These are phyloP conservation scores for Chalara sp. DNA, from an alignment of 2,329 filamentous ascomycete species.

Conservation along the genomic window DNA sequence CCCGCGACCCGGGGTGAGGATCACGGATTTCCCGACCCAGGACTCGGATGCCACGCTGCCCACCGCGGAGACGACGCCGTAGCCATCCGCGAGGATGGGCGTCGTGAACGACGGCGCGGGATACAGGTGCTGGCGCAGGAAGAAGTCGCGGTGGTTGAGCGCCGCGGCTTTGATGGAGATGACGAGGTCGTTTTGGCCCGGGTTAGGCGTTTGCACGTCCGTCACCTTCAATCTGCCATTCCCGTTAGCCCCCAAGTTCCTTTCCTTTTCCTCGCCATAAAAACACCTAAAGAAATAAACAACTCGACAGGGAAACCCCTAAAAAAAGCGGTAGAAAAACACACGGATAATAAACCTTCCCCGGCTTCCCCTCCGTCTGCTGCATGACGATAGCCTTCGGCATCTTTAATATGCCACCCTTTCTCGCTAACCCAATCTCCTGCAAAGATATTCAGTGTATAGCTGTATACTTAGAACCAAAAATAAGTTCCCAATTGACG, in stretches of 20 bases:
- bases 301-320: too few relatives aligned
- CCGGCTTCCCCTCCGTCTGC: conserved; percentile 68
- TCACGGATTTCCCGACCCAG: conserved; percentile 59
- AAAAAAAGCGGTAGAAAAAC: conserved; percentile 41
- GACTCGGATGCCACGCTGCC: conserved; percentile 48
- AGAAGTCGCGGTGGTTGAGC: conserved; percentile 92
- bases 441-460: too few relatives aligned
- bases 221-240: conserved; percentile 43
- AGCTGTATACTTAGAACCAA: too few relatives aligned
- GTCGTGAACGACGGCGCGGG: conserved; percentile 73
- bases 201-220: conserved; percentile 54
- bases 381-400: conserved; percentile 37
- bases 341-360: conserved; percentile 85
- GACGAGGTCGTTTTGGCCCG: conserved; percentile 62
- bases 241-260: background rate
- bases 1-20: conserved; percentile 71
- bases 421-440: too few relatives aligned
- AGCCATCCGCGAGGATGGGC: conserved; percentile 78
- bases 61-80: conserved; percentile 61
- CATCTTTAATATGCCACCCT: conserved; percentile 11
- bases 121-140: conserved; percentile 88
- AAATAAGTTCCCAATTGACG: too few relatives aligned
- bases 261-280: background rate
- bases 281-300: too few relatives aligned
- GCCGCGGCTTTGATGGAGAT: conserved; percentile 72